Evolutionary conservation across 2,329 filamentous ascomycete genomes (phyloP), one percentile per base, ranked within the genome.

Genomic region (Venturia aucupariae): DNA sequence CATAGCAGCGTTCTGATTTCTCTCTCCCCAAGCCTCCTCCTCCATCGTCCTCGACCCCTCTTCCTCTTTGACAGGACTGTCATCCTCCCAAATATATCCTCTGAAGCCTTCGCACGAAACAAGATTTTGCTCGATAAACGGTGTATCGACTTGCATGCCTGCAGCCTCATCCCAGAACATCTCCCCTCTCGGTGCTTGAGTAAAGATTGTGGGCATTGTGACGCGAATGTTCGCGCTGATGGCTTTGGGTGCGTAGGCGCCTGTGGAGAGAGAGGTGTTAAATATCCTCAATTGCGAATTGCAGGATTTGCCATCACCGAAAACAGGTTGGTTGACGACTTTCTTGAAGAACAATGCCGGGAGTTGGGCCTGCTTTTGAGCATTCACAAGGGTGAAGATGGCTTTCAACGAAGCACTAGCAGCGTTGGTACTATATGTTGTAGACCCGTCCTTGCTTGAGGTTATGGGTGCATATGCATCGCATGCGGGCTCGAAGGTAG

Each of bases 241-340:
- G 0, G 62, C 66, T 41, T 75, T 70, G 2, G 77, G 75, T 0
- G 65, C 61, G 35, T 75, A 72, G 0, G 67, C 66, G 1, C 68
- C 70, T 0, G 71, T 71, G 0, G 78, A 76, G 2, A 81, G 70
- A 0, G 74, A 72, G 0, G 80, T 80, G 66, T 81, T 77, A 70
- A 78, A 82, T 13, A 81, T 65, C 15, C 77, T 71, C 15, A 76
- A 72, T 71, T 79, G 77, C 41, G 78, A 75, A 61, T 81, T 78
- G 70, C 80, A 82, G 0, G 70, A 68, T 54, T 71, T 70, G 11
- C 72, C 73, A 61, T 78, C 72, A 11, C 73, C 75, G 66, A 81
- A 81, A 4, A 74, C 74, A 1, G 81, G 81, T 70, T 85, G 82
- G 68, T 84, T 84, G 3, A 82, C 83, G 57, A 82, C 73, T 69